Percentiles rank a stretch among this genome's conserved stretches.
These are phyloP conservation scores for Eremomyces bilateralis DNA, from an alignment of 495 filamentous ascomycete species.

Conservation along the genomic window DNA sequence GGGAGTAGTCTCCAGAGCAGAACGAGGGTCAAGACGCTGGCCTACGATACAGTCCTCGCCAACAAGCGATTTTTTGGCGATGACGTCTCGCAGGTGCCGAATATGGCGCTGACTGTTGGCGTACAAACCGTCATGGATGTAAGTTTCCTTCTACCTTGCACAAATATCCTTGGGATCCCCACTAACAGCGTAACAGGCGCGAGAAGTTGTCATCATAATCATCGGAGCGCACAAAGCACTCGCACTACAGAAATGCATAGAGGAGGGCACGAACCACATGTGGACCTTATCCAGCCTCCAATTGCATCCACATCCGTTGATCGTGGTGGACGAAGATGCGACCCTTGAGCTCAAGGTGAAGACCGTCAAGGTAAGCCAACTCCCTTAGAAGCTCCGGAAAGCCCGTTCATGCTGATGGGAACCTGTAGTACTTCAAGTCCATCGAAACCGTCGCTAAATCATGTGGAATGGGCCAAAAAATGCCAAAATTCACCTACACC, in stretches of 20 bases:
- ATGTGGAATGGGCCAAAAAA: not conserved
- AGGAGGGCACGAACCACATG: conserved; percentile 53
- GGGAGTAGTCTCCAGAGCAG: conserved; percentile 58
- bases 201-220: conserved; percentile 65
- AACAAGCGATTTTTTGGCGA: conserved; percentile 69
- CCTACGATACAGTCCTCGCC: conserved; percentile 69
- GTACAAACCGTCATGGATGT: conserved; percentile 68
- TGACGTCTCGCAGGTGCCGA: conserved; percentile 50
- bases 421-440: not conserved
- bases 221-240: conserved; percentile 62
- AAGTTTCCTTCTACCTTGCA: conserved; percentile 2
- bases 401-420: too few species aligned
- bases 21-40: conserved; percentile 68
- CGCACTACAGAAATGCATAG: conserved; percentile 62
- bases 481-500: too few species aligned
- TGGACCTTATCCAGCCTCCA: conserved; percentile 70
- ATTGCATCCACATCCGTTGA: conserved; percentile 55
- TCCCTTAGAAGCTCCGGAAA: too few species aligned
- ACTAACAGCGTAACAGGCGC: conserved; percentile 21
- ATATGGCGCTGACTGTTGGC: conserved; percentile 68
- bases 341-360: conserved; percentile 55
- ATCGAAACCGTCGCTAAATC: not conserved
- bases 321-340: conserved; percentile 71
- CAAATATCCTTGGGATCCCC: not conserved
- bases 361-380: conserved; percentile 48